Evolutionary conservation across 1,284 basidiomycete genomes (phyloP).

Genomic region (Wallemia hederae): DNA sequence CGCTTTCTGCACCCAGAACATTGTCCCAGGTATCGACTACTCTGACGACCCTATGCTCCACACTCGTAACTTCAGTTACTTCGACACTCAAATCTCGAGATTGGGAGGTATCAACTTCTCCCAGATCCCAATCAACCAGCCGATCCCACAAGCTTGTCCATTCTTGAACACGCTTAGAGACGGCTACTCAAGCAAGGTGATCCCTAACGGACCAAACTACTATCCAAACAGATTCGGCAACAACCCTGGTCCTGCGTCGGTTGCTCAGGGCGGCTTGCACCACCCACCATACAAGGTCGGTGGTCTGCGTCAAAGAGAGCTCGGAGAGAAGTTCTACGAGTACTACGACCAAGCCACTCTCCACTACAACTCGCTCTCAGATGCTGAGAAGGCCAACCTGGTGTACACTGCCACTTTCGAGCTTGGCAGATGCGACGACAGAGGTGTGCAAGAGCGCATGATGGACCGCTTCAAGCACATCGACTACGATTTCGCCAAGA

Average conservation of each 20-base stretch:
- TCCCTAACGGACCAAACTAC: conserved; percentile 37
- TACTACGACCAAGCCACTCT: conserved; percentile 27
- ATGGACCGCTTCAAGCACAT: conserved; percentile 35
- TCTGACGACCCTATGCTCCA: conserved; percentile 55
- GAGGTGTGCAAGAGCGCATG: conserved; percentile 33
- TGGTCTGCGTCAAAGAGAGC: conserved; percentile 36
- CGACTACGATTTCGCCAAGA: conserved; percentile 33
- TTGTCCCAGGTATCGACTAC: conserved; percentile 52
- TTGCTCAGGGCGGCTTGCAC: conserved; percentile 26
- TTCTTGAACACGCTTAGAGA: conserved; percentile 42
- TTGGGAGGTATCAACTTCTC: conserved; percentile 28
- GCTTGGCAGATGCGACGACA: conserved; percentile 44
- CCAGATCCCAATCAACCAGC: conserved; percentile 45
- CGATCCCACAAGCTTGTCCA: conserved; percentile 30
- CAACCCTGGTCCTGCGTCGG: conserved; percentile 19
- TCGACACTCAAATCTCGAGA: conserved; percentile 44
- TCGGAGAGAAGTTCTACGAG: conserved; percentile 40
- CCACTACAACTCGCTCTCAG: conserved; percentile 36
- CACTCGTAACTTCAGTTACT: conserved; percentile 54
- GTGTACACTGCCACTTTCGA: conserved; percentile 40
- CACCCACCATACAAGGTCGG: conserved; percentile 18
- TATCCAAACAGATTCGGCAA: conserved; percentile 37
- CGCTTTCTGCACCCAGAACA: conserved; percentile 50
- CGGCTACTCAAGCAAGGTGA: conserved; percentile 28
- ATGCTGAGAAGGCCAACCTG: conserved; percentile 36